phyloP scores from a whole-genome alignment of 2,329 filamentous ascomycete species.

The Nothophaeocryptopus gaeumannii region DNA sequence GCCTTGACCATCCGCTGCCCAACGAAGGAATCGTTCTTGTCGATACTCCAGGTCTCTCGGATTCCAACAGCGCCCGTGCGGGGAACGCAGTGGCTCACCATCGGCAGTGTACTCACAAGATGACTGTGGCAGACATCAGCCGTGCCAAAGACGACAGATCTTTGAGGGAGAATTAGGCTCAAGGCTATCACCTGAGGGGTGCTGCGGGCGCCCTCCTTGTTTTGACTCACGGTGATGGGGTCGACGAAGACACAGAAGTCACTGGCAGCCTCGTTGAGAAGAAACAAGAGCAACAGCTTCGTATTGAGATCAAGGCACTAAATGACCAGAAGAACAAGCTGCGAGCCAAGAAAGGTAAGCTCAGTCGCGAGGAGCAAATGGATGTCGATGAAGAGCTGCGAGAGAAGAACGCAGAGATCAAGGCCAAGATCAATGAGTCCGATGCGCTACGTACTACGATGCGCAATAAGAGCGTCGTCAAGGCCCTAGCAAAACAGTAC shows the following conservation, averaged over 20 bases:
- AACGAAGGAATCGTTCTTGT: slow-evolving; percentile 20
- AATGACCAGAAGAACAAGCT: background rate
- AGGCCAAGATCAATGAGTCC: background rate
- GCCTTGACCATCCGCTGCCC: slow-evolving; percentile 18
- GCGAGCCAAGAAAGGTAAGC: background rate
- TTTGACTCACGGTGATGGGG: slow-evolving; percentile 14
- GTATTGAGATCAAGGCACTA: slow-evolving; percentile 1
- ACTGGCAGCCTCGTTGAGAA: too few species aligned
- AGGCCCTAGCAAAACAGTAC: slow-evolving; percentile 6
- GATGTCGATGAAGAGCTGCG: background rate
- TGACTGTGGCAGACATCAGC: slow-evolving; percentile 13
- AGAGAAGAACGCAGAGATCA: background rate
- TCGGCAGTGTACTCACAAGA: slow-evolving; percentile 17
- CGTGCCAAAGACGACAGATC: slow-evolving; percentile 16
- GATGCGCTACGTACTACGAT: slow-evolving; percentile 6
- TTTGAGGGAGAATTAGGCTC: slow-evolving; percentile 6
- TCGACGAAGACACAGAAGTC: slow-evolving; percentile 14
- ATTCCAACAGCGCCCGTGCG: slow-evolving; percentile 18
- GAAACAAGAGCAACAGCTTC: background rate
- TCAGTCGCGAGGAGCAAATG: background rate
- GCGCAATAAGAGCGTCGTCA: slow-evolving; percentile 8
- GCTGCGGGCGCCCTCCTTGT: slow-evolving; percentile 10
- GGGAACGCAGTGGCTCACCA: slow-evolving; percentile 9
- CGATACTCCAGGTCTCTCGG: slow-evolving; percentile 23
- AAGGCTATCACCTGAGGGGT: slow-evolving; percentile 6